phyloP scores from a whole-genome alignment of 176 grass and related monocot species.

The Zoysia japonica region DNA sequence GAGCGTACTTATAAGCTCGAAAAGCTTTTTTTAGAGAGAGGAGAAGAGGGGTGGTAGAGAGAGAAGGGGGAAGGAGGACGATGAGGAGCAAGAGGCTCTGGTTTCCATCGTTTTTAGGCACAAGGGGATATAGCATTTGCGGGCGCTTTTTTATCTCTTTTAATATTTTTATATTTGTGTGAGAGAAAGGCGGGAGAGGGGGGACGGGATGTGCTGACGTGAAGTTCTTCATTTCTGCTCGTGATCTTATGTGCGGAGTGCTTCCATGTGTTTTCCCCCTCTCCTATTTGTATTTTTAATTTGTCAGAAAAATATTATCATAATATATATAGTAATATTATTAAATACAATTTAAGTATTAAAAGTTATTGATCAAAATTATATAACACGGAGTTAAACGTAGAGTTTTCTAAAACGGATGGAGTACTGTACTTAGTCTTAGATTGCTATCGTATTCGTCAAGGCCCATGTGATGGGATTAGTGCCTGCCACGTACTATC shows the following conservation, averaged over 20 bases:
- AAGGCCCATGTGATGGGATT: no score
- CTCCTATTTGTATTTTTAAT: no score
- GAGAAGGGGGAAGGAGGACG: not conserved
- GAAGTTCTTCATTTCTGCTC: not conserved
- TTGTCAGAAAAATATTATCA: no score
- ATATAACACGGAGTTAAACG: no score
- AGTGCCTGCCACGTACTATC: no score
- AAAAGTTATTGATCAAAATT: no score
- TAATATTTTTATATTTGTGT: not conserved
- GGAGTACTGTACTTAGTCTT: no score
- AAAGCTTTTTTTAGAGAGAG: constrained; percentile 52
- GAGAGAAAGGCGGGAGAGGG: not conserved
- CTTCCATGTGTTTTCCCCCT: not conserved
- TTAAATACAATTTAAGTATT: no score
- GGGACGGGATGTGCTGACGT: not conserved
- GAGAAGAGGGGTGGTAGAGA: constrained; percentile 2
- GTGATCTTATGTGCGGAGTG: not conserved
- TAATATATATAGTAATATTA: no score
- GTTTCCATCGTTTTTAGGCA: constrained; percentile 27
- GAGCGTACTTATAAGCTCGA: constrained; percentile 47
- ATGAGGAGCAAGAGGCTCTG: constrained; percentile 22
- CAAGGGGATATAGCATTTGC: constrained; percentile 32
- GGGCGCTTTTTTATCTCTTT: constrained; percentile 5
- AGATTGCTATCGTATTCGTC: no score
- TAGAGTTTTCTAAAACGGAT: no score